A percentile compares a stretch with the other conserved stretches of the same genome.
phyloP scores from a whole-genome alignment of 306 rosid species.

The Inga leiocalycina region DNA sequence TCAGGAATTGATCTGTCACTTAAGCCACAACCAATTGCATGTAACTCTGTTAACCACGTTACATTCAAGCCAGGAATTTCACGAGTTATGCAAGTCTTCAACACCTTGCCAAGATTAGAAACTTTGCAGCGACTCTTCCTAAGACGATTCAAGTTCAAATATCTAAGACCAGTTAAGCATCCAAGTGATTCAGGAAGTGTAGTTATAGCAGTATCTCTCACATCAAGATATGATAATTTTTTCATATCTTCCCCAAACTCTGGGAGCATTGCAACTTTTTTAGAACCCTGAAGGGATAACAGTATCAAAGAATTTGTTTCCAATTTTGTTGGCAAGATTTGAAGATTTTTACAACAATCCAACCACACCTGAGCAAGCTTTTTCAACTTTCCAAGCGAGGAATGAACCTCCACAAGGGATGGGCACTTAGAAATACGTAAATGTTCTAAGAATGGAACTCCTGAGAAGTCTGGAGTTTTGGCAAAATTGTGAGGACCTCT shows the following conservation, averaged over 20 bases:
- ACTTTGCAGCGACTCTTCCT: rapidly evolving
- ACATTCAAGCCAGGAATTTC: background rate
- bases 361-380: background rate
- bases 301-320: background rate
- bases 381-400: background rate
- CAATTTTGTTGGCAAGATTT: background rate
- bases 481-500: background rate
- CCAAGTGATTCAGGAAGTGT: background rate
- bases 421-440: background rate
- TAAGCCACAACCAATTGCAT: background rate
- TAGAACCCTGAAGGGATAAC: background rate
- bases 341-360: background rate
- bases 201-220: background rate
- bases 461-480: background rate
- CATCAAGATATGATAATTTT: background rate
- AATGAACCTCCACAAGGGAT: background rate
- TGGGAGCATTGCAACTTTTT: background rate
- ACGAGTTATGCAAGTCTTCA: too few relatives aligned
- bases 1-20: background rate
- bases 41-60: background rate
- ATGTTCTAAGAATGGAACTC: background rate
- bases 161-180: background rate
- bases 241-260: background rate
- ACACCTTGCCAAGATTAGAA: too few relatives aligned
- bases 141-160: too few relatives aligned